Evolutionary conservation across 768 basidiomycete genomes (phyloP).

Genomic region (Candolleomyces efflorescens): DNA sequence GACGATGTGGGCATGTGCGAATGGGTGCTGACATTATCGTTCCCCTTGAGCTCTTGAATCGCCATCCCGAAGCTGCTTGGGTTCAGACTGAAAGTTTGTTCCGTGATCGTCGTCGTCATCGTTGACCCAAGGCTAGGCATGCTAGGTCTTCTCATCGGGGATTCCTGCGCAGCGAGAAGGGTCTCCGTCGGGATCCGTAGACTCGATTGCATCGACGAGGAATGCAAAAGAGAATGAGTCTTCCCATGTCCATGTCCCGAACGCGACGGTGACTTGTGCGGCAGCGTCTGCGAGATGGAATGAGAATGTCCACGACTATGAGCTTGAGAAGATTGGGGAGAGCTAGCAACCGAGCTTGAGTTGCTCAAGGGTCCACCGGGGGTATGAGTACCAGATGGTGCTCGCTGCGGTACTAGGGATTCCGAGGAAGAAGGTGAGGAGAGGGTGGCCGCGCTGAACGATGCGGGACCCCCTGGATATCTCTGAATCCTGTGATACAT

Average conservation of each 20-base stretch:
- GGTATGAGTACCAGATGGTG: background rate
- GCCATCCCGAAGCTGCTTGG: conserved; percentile 7
- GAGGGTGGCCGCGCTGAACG: background rate
- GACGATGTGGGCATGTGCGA: background rate
- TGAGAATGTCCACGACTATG: background rate
- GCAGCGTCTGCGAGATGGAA: conserved; percentile 4
- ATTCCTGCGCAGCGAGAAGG: conserved; percentile 4
- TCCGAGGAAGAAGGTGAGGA: conserved; percentile 9
- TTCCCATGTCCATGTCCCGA: conserved; percentile 5
- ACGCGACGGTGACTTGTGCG: background rate
- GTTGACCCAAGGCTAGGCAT: conserved; percentile 17
- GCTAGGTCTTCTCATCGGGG: conserved; percentile 19
- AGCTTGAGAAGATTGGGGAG: background rate
- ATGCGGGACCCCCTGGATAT: background rate
- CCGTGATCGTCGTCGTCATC: conserved; percentile 5
- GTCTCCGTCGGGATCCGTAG: conserved; percentile 7
- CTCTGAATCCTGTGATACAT: background rate
- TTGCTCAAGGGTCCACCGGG: background rate
- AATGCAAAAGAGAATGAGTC: conserved; percentile 10
- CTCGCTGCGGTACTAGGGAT: background rate
- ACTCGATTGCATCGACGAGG: conserved; percentile 22
- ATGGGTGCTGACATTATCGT: background rate
- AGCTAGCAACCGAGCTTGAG: background rate
- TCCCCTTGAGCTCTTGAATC: background rate
- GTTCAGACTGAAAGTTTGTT: conserved; percentile 3